Conservation (phyloP, 2,329 filamentous ascomycete genomes). For the Thyridium curvatum region DNA sequence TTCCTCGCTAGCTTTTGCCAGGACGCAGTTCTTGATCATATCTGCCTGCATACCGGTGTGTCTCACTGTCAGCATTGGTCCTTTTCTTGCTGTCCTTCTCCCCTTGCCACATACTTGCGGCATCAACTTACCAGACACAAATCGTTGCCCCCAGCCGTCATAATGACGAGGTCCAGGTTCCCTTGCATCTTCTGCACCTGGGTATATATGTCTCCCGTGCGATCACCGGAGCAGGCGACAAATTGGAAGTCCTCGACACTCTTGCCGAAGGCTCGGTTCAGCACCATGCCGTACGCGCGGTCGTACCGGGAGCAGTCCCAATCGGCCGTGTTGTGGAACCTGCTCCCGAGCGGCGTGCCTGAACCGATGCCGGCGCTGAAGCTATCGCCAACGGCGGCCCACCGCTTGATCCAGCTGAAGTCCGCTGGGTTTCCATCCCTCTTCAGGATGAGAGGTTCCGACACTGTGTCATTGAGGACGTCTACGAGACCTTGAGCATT, state of each 20-base stretch:
- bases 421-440: too few species aligned
- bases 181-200: neutral
- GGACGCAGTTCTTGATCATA: slow-evolving; percentile 10
- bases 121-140: too few species aligned
- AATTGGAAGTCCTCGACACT: too few species aligned
- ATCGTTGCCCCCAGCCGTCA: neutral
- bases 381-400: slow-evolving; percentile 29
- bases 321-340: slow-evolving; percentile 4
- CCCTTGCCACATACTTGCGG: too few species aligned
- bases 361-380: slow-evolving; percentile 28
- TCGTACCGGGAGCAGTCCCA: slow-evolving; percentile 22
- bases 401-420: slow-evolving; percentile 20
- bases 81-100: too few species aligned
- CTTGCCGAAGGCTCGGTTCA: slow-evolving; percentile 17
- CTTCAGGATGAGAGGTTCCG: too few species aligned
- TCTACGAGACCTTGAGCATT: too few species aligned
- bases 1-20: slow-evolving; percentile 10
- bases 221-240: neutral
- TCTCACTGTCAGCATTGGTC: too few species aligned
- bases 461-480: too few species aligned
- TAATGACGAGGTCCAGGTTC: neutral
- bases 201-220: neutral
- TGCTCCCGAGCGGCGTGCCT: slow-evolving; percentile 12
- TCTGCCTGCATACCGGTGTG: too few species aligned
- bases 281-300: slow-evolving; percentile 17